These are phyloP conservation scores for Ganoderma leucocontextum DNA, from an alignment of 1,284 basidiomycete species.

Conservation along the genomic window DNA sequence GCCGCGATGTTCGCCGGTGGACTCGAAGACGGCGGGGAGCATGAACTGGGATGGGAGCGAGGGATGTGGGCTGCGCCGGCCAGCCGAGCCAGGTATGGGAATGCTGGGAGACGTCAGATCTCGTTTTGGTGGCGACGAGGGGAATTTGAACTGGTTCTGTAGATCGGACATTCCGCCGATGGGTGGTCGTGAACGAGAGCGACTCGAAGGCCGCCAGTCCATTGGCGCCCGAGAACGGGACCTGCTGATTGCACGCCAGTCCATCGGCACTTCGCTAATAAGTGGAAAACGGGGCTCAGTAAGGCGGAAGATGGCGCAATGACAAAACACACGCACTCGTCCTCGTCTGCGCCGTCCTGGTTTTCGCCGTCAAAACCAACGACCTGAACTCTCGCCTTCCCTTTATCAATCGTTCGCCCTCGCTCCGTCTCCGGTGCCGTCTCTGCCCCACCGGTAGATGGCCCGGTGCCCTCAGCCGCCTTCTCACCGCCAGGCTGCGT, in stretches of 20 bases:
- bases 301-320: constrained; percentile 40
- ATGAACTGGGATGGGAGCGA: constrained; percentile 36
- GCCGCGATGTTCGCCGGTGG: constrained; percentile 40
- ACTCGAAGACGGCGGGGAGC: constrained; percentile 65
- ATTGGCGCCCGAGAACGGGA: constrained; percentile 92
- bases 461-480: constrained; percentile 38
- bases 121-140: constrained; percentile 43
- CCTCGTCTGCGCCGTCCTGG: constrained; percentile 72
- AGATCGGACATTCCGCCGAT: constrained; percentile 50
- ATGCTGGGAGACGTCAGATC: constrained; percentile 51
- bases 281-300: constrained; percentile 36
- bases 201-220: constrained; percentile 82
- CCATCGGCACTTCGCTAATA: constrained; percentile 68
- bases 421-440: constrained; percentile 55
- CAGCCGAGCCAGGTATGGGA: constrained; percentile 60
- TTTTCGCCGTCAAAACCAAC: constrained; percentile 82
- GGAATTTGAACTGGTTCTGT: constrained; percentile 45
- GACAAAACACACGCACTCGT: constrained; percentile 68
- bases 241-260: constrained; percentile 93
- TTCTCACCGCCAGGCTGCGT: constrained; percentile 27
- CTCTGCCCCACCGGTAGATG: constrained; percentile 32
- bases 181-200: constrained; percentile 76
- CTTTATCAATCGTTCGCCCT: constrained; percentile 79
- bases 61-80: constrained; percentile 58
- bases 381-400: constrained; percentile 75